Conservation (phyloP, 805 yeast species). For the Metschnikowia chrysomelidarum region DNA sequence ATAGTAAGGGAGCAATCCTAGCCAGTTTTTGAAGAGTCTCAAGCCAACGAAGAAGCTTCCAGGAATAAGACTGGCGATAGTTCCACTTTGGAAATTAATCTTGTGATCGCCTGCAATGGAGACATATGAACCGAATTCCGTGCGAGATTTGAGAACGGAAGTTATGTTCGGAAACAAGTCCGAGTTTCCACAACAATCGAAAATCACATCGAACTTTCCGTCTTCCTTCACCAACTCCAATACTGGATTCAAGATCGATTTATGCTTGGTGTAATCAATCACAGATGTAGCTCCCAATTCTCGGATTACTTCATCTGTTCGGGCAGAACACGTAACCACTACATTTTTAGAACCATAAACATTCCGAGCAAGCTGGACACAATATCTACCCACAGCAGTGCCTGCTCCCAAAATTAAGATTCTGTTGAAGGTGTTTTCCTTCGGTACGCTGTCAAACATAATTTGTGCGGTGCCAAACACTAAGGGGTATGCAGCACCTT, state of each 20-base stretch:
- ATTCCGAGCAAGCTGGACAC: constrained; percentile 54
- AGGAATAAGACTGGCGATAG: neutral
- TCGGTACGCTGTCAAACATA: constrained; percentile 26
- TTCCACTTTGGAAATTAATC: constrained; percentile 25
- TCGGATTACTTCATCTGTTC: constrained; percentile 43
- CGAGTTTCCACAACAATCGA: constrained; percentile 63
- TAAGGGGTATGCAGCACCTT: constrained; percentile 66
- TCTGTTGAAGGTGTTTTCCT: constrained; percentile 41
- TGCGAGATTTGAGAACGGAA: constrained; percentile 43
- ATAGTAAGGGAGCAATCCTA: constrained; percentile 24
- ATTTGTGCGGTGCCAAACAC: constrained; percentile 61
- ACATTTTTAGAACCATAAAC: constrained; percentile 43
- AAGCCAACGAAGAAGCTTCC: neutral
- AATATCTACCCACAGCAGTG: constrained; percentile 64
- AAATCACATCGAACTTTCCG: constrained; percentile 54
- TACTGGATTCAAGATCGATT: constrained; percentile 27
- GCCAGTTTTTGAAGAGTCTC: neutral
- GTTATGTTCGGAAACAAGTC: constrained; percentile 46
- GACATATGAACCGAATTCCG: constrained; percentile 42
- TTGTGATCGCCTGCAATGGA: constrained; percentile 59
- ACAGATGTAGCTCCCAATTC: constrained; percentile 53
- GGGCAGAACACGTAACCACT: constrained; percentile 53
- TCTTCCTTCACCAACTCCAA: constrained; percentile 31
- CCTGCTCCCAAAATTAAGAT: constrained; percentile 72
- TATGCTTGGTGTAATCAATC: constrained; percentile 55